Base-by-base conservation (phyloP, 306 rosid species). In the Glycine tomentella region DNA sequence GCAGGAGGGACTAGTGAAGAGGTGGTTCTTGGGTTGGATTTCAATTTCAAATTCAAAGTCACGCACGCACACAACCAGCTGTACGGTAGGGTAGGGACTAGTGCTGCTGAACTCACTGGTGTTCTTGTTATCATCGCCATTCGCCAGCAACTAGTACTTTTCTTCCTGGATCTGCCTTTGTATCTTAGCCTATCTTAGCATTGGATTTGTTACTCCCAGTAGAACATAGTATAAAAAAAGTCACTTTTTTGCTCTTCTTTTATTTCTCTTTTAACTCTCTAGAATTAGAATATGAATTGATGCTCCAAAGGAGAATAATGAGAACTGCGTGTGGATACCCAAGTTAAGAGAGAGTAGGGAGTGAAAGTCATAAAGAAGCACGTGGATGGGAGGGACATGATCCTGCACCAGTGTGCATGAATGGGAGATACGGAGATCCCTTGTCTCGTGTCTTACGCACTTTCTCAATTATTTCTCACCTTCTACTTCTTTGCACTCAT, bases 11-110 rank as follows among this genome's bases (percentile, higher is more conserved):
- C 59, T 88, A 0, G 80, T 82, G 0, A 81, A 81, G 48, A 89
- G 89, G 52, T 89, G 93, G 93, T 15, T 80, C 20, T 20, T 20
- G 61, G 82, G 88, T n/a, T 91, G 92, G 91, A 77, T 89, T 55
- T 87, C 90, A 13, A 20, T 20, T 20, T 20, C 20, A 20, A 20
- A 20, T 20, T 20, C 20, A 20, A 88, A 83, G 9, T 38, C 88
- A 0, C 76, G 11, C 38, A 31, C 38, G 4, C 38, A 34, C 69
- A 50, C 74, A 72, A 4, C 64, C 84, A 70, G 51, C 72, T 56
- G 79, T 68, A 79, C 84, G 87, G 68, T 73, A 82, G 62, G 80
- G 52, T 34, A 34, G 3, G 3, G 38, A 2, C 38, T 34, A 34
- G 38, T 34, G 38, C 38, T 20, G 20, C 38, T 34, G 20, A 20